phyloP scores from a whole-genome alignment of 73 alveolate species.

The Paramecium primaurelia region DNA sequence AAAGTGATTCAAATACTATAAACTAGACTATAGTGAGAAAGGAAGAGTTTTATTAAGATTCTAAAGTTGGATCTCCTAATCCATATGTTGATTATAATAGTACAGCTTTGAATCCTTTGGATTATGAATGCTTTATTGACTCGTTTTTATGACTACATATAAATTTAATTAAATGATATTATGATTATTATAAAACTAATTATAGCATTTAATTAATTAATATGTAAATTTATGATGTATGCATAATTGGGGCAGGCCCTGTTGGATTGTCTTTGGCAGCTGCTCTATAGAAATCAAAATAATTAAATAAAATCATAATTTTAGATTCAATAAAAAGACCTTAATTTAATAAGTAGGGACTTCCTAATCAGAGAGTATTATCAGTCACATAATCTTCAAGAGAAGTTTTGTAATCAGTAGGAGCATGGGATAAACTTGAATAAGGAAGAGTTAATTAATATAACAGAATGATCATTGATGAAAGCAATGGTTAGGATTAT shows the following conservation, averaged over 20 bases:
- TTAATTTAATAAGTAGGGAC: background rate
- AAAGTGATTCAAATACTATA: background rate
- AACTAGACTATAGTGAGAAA: background rate
- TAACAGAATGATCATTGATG: conserved; percentile 42
- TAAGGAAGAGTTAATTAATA: conserved; percentile 22
- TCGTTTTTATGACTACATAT: background rate
- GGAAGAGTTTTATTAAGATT: background rate
- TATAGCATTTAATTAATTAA: background rate
- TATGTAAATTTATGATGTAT: conserved; percentile 22
- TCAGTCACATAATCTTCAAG: conserved; percentile 32
- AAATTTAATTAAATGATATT: background rate
- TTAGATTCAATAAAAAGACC: background rate
- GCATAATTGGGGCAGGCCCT: conserved; percentile 47
- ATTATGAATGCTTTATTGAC: background rate
- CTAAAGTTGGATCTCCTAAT: conserved; percentile 8
- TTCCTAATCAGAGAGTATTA: conserved; percentile 20
- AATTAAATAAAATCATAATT: background rate
- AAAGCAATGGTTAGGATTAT: background rate
- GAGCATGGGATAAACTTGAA: conserved; percentile 59
- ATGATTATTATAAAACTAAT: background rate
- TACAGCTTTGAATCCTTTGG: background rate
- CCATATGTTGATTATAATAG: background rate
- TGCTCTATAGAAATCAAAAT: background rate
- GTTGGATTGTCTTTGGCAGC: conserved; percentile 28
- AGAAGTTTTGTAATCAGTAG: conserved; percentile 50